Conservation (phyloP, 139 green algal species). For the Haematococcus sp. region DNA sequence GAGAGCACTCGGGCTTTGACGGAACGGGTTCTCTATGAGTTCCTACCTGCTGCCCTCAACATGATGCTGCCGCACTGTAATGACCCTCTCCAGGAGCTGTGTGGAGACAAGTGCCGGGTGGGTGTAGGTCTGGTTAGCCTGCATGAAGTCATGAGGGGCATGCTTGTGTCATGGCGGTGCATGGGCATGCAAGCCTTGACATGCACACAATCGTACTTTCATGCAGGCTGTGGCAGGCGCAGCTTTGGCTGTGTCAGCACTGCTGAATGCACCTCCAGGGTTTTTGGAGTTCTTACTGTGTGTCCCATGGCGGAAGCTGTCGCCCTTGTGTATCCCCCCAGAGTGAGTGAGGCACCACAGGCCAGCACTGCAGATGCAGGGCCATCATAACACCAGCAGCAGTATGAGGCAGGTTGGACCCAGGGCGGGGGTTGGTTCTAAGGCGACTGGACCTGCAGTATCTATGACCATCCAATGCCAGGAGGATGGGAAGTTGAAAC, state of each 20-base stretch:
- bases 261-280: slow-evolving; percentile 64
- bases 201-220: too few relatives aligned
- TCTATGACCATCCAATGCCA: too few relatives aligned
- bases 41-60: slow-evolving; percentile 54
- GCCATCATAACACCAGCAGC: too few relatives aligned
- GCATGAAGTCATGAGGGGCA: neutral
- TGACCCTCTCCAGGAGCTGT: slow-evolving; percentile 41
- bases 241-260: slow-evolving; percentile 45
- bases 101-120: slow-evolving; percentile 40
- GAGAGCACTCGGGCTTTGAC: too few relatives aligned
- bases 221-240: slow-evolving; percentile 54
- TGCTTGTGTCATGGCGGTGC: slow-evolving; percentile 1
- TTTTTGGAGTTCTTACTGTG: slow-evolving; percentile 81
- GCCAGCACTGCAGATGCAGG: too few relatives aligned
- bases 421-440: too few relatives aligned
- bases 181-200: too few relatives aligned
- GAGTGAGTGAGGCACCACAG: slow-evolving; percentile 17
- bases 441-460: too few relatives aligned
- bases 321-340: slow-evolving; percentile 33
- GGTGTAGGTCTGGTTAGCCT: neutral
- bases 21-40: slow-evolving; percentile 46
- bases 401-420: too few relatives aligned
- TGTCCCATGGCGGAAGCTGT: slow-evolving; percentile 67
- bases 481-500: too few relatives aligned
- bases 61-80: slow-evolving; percentile 50